phyloP scores from a whole-genome alignment of 2,329 filamentous ascomycete species.

The Neoarthrinium moseri region DNA sequence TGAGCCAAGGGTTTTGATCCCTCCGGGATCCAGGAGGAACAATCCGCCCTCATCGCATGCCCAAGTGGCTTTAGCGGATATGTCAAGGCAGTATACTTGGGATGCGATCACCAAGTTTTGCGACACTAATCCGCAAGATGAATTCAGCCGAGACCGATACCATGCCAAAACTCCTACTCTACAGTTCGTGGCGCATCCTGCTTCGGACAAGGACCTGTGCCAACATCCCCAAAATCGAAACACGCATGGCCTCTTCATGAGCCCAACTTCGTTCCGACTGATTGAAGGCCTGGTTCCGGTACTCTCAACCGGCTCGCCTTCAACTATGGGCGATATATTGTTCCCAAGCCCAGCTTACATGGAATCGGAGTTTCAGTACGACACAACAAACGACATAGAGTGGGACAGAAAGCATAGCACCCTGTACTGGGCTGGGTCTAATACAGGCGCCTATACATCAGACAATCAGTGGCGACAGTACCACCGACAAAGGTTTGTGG shows the following conservation, averaged over 20 bases:
- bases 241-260: conserved; percentile 44
- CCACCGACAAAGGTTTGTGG: conserved; percentile 48
- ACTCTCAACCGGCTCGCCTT: conserved; percentile 41
- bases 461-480: conserved; percentile 36
- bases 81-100: conserved; percentile 30
- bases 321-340: conserved; percentile 51
- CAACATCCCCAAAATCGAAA: conserved; percentile 39
- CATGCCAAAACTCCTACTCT: conserved; percentile 16
- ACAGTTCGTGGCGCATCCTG: conserved; percentile 33
- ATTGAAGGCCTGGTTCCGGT: conserved; percentile 42
- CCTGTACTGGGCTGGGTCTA: conserved; percentile 58
- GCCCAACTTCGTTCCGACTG: conserved; percentile 40
- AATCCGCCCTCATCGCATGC: neutral
- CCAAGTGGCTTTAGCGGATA: conserved; percentile 20
- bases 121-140: neutral
- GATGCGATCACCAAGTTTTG: conserved; percentile 30
- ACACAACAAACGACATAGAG: conserved; percentile 34
- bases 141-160: conserved; percentile 12
- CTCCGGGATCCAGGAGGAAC: conserved; percentile 10
- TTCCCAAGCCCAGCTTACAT: conserved; percentile 51
- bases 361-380: conserved; percentile 40
- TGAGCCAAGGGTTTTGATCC: conserved; percentile 41
- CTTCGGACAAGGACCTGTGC: conserved; percentile 37
- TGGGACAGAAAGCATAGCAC: conserved; percentile 50
- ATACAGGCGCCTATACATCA: conserved; percentile 44